Conservation (phyloP, 306 rosid species). For the Corylus heterophylla region DNA sequence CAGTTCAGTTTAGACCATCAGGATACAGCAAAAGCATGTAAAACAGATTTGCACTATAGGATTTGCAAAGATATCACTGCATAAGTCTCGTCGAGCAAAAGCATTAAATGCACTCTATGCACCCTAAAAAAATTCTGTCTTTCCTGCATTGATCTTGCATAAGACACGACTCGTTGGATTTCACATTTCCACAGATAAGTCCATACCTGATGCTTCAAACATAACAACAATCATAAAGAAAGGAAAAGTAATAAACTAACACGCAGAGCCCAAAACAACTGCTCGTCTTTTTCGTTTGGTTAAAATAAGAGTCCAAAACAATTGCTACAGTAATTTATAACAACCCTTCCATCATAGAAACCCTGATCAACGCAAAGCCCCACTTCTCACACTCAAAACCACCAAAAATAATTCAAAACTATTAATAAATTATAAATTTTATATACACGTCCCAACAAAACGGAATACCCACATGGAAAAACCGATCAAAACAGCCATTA, state of each 20-base stretch:
- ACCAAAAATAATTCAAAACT: constrained; percentile 25
- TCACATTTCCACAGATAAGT: background rate
- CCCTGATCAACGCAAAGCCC: background rate
- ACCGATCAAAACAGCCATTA: constrained; percentile 14
- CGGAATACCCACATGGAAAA: constrained; percentile 9
- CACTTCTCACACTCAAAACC: constrained; percentile 8
- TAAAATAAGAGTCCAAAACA: constrained; percentile 4
- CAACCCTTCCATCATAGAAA: background rate
- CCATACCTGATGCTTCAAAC: constrained; percentile 9
- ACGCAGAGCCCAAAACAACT: constrained; percentile 5
- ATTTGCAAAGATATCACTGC: constrained; percentile 6
- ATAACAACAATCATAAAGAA: background rate
- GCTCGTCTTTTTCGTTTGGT: background rate
- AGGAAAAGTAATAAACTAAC: background rate
- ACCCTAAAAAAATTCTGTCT: background rate
- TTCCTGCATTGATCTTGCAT: background rate
- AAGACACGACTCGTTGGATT: constrained; percentile 1
- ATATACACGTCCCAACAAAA: background rate
- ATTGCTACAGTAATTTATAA: background rate
- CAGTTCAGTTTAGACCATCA: constrained; percentile 11
- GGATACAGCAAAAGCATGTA: constrained; percentile 1
- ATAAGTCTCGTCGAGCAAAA: background rate
- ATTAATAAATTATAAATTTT: background rate
- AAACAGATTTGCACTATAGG: background rate
- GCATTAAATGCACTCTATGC: constrained; percentile 7